These are phyloP conservation scores for Graphiopsis chlorocephala DNA, from an alignment of 2,329 filamentous ascomycete species.

Conservation along the genomic window DNA sequence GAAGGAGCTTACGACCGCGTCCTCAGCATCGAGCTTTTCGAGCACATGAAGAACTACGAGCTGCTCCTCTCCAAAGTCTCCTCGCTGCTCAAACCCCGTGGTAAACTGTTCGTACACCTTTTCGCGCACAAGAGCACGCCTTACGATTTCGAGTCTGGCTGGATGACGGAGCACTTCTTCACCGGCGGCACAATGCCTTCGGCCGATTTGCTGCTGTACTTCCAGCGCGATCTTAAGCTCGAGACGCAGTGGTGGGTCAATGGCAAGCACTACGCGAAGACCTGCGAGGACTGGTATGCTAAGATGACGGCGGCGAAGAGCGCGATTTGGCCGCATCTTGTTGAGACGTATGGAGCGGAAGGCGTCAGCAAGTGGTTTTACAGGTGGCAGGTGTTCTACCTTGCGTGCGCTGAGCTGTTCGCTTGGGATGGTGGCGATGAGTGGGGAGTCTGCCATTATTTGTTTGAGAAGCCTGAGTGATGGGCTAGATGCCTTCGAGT, in stretches of 20 bases:
- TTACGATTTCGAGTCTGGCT: slow-evolving; percentile 69
- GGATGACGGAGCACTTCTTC: slow-evolving; percentile 74
- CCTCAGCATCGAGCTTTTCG: slow-evolving; percentile 68
- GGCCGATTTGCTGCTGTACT: slow-evolving; percentile 64
- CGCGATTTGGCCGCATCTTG: slow-evolving; percentile 61
- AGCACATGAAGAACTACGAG: slow-evolving; percentile 76
- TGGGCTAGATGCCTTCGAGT: not conserved
- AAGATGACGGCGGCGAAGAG: slow-evolving; percentile 60
- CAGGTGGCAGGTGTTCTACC: slow-evolving; percentile 70
- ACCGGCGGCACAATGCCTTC: slow-evolving; percentile 70
- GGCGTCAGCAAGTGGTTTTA: slow-evolving; percentile 63
- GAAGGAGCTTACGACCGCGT: slow-evolving; percentile 58
- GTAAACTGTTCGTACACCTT: slow-evolving; percentile 68
- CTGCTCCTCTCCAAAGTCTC: slow-evolving; percentile 63
- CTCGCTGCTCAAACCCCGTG: slow-evolving; percentile 57
- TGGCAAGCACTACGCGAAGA: slow-evolving; percentile 66
- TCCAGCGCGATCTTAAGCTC: slow-evolving; percentile 61
- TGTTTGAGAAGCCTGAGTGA: slow-evolving; percentile 57
- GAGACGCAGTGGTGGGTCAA: slow-evolving; percentile 69
- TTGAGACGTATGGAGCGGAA: slow-evolving; percentile 63
- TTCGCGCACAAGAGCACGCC: slow-evolving; percentile 64
- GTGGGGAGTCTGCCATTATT: slow-evolving; percentile 66
- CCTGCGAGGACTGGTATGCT: slow-evolving; percentile 66
- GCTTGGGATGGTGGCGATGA: slow-evolving; percentile 63
- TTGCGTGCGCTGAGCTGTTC: slow-evolving; percentile 70